These are phyloP conservation scores for Kokia cookei DNA, from an alignment of 441 rosid species.

Conservation along the genomic window DNA sequence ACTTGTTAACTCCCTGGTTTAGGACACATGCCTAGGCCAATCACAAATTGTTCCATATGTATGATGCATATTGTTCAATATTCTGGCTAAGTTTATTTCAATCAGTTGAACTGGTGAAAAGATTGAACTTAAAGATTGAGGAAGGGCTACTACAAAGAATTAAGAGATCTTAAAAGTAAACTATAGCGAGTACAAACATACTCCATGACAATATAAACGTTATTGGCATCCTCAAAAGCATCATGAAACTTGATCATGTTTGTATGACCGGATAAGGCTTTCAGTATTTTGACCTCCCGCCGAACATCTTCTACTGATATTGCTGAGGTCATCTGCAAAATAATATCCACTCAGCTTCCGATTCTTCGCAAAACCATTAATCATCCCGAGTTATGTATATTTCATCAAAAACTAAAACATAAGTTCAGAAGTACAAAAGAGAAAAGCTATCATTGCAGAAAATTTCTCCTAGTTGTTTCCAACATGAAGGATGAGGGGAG, in stretches of 20 bases:
- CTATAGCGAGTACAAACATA: conserved; percentile 22
- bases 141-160: neutral
- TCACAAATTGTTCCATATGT: neutral
- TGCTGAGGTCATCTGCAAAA: conserved; percentile 57
- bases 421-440: neutral
- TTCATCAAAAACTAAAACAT: neutral
- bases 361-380: neutral
- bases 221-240: conserved; percentile 45
- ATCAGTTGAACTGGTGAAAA: neutral
- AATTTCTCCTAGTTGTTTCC: neutral
- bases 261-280: conserved; percentile 47
- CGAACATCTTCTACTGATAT: conserved; percentile 62
- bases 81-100: neutral
- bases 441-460: neutral
- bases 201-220: conserved; percentile 65
- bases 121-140: neutral
- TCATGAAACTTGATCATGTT: conserved; percentile 54
- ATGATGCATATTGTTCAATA: neutral
- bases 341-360: neutral
- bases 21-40: neutral
- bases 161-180: neutral
- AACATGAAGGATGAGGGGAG: neutral
- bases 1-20: neutral
- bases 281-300: conserved; percentile 54
- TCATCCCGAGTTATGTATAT: neutral